These are phyloP conservation scores for Protomyces lactucae-debilis DNA, from an alignment of 1,139 yeast species.

Conservation along the genomic window DNA sequence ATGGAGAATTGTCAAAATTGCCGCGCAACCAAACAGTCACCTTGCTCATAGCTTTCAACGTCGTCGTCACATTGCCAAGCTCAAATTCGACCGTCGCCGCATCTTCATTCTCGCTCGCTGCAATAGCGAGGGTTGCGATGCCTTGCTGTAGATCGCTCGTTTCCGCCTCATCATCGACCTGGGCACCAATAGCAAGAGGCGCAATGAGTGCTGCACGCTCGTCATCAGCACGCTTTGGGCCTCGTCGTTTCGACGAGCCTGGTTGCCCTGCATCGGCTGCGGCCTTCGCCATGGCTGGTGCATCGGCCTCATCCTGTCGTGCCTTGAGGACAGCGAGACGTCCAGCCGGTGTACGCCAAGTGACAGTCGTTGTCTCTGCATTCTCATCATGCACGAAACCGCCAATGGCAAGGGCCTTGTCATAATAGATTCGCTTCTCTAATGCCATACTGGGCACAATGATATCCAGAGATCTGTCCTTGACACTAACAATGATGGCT, in stretches of 20 bases:
- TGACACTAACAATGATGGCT: slow-evolving; percentile 92
- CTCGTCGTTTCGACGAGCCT: neutral
- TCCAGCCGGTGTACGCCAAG: slow-evolving; percentile 13
- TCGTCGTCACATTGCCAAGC: neutral
- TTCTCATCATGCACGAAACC: slow-evolving; percentile 10
- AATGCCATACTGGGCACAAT: slow-evolving; percentile 91
- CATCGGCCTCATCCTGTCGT: slow-evolving; percentile 1
- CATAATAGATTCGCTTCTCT: slow-evolving; percentile 96
- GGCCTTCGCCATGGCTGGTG: neutral
- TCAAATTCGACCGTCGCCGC: neutral
- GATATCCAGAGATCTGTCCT: slow-evolving; percentile 93
- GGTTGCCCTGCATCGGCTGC: neutral
- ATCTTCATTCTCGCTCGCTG: neutral
- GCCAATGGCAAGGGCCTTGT: slow-evolving; percentile 46
- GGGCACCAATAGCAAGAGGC: neutral
- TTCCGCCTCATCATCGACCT: neutral
- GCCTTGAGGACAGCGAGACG: slow-evolving; percentile 2
- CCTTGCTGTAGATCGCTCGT: neutral
- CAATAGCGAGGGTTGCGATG: neutral
- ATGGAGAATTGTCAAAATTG: slow-evolving; percentile 16
- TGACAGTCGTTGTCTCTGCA: slow-evolving; percentile 2
- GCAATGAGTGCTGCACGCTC: neutral
- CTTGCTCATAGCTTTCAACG: slow-evolving; percentile 10
- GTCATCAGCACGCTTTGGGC: neutral
- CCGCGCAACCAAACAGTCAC: slow-evolving; percentile 18